Evolutionary conservation across 2,329 filamentous ascomycete genomes (phyloP).

Genomic region (Colletotrichum limetticola): DNA sequence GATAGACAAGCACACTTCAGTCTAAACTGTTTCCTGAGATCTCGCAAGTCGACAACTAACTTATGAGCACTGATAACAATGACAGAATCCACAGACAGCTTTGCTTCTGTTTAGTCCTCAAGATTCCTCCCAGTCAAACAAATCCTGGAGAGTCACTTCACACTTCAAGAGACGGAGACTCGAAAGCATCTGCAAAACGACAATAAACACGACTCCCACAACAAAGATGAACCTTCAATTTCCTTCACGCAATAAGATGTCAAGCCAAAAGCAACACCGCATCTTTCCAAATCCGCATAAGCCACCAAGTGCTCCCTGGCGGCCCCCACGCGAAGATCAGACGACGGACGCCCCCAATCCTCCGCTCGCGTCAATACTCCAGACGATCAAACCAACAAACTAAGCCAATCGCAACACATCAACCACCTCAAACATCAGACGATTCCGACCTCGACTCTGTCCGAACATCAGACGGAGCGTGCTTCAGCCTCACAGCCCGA

Average conservation of each 20-base stretch:
- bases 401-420: background rate
- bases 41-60: no score
- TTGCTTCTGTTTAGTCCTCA: no score
- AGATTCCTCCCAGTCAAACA: no score
- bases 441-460: accelerated
- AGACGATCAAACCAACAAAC: background rate
- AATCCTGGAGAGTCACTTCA: no score
- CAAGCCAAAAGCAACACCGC: background rate
- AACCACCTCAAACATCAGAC: background rate
- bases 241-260: no score
- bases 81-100: no score
- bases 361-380: background rate
- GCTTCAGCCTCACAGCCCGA: background rate
- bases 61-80: no score
- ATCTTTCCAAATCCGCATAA: background rate
- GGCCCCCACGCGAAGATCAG: background rate
- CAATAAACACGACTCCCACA: no score
- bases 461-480: background rate
- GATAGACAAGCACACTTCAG: background rate
- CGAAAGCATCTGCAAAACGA: no score
- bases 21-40: background rate
- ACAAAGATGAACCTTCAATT: no score
- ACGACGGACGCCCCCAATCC: background rate
- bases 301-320: background rate
- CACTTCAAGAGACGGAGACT: accelerated